phyloP scores from a whole-genome alignment of 2,329 filamentous ascomycete species.

The Septoria petroselini region DNA sequence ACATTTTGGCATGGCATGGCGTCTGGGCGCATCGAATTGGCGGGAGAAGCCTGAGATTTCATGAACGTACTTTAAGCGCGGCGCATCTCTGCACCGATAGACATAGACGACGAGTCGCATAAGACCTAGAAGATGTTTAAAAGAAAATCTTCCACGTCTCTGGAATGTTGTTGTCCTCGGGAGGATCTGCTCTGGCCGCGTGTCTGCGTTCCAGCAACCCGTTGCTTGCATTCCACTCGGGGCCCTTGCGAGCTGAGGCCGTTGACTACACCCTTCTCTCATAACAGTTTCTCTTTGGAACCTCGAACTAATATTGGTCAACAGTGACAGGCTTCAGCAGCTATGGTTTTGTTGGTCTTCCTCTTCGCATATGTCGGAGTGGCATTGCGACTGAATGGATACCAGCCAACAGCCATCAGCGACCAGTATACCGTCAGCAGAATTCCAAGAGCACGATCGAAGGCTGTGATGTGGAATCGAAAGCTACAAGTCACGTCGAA shows the following conservation, averaged over 20 bases:
- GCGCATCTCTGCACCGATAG: slow-evolving; percentile 14
- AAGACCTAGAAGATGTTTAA: slow-evolving; percentile 4
- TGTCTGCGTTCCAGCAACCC: no score
- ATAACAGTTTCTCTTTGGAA: no score
- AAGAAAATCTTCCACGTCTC: no score
- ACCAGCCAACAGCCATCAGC: slow-evolving; percentile 13
- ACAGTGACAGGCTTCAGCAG: background rate
- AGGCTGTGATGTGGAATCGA: slow-evolving; percentile 9
- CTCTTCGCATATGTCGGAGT: slow-evolving; percentile 15
- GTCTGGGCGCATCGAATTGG: slow-evolving; percentile 16
- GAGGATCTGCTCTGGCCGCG: no score
- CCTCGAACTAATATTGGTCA: background rate
- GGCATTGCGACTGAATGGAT: slow-evolving; percentile 15
- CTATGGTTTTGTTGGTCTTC: slow-evolving; percentile 16
- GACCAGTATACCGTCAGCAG: slow-evolving; percentile 26
- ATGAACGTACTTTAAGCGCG: background rate
- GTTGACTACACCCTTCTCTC: no score
- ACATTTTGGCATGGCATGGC: slow-evolving; percentile 15
- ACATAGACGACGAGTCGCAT: slow-evolving; percentile 19
- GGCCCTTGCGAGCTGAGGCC: no score
- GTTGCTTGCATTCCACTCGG: no score
- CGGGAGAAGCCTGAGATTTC: background rate
- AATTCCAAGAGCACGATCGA: slow-evolving; percentile 17
- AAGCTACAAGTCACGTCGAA: slow-evolving; percentile 30
- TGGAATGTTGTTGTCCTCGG: no score